Percentiles rank a stretch among this genome's conserved stretches.
phyloP scores from a whole-genome alignment of 345 rosid genomes.

The Eucalyptus melliodora region DNA sequence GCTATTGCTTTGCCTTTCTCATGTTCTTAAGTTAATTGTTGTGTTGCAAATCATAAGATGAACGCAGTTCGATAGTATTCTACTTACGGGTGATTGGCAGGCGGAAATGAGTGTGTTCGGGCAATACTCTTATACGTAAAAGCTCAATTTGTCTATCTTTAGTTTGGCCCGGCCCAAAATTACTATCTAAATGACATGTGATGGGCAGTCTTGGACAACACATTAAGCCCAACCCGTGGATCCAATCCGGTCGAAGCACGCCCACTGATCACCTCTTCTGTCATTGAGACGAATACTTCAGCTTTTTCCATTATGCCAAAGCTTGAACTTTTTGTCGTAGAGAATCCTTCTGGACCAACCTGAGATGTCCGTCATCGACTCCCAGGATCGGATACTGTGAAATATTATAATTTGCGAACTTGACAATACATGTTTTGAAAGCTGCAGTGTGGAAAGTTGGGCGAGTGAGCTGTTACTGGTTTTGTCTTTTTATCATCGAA shows the following conservation, averaged over 20 bases:
- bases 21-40: neutral
- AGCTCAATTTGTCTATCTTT: neutral
- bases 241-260: neutral
- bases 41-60: fast-evolving
- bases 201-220: neutral
- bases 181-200: neutral
- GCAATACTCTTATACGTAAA: neutral
- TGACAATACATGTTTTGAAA: neutral
- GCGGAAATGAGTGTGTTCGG: neutral
- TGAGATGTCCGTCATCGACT: neutral
- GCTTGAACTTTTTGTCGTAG: neutral
- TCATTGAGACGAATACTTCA: neutral
- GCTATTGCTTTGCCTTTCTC: neutral
- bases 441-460: neutral
- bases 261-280: neutral
- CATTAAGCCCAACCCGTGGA: neutral
- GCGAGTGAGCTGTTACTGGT: neutral
- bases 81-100: fast-evolving
- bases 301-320: neutral
- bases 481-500: neutral
- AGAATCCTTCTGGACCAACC: neutral
- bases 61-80: neutral
- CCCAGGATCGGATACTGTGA: neutral
- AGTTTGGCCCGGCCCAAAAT: neutral
- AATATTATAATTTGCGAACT: neutral